Evolutionary conservation across 2,329 filamentous ascomycete species (phyloP), one percentile per base, ranked within the genome.

Genomic region (Ophiognomonia clavigignenti-juglandacearum): DNA sequence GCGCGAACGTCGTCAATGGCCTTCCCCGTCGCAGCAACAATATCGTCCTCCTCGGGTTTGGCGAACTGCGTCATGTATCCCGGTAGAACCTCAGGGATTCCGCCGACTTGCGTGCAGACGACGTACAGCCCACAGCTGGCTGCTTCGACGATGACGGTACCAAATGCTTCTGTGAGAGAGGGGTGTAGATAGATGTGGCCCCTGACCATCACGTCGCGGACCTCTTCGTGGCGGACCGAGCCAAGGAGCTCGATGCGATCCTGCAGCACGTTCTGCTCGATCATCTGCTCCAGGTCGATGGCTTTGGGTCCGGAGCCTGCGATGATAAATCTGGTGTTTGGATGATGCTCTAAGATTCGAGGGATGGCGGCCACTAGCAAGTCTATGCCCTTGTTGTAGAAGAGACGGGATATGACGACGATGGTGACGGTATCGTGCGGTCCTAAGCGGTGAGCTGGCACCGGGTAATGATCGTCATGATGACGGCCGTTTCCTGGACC

Each of bases 311-410:
- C 93, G 0, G 88, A 95, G 4, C 95, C 95, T 23, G 89, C 93
- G 56, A 98, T 96, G 60, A 98, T 88, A 67, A 98, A 98, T 48
- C 90, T 87, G 1, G 96, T 93, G 62, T 97, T 95, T 1, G 89
- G 86, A 62, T 98, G 88, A 13, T 83, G 81, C 41, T 89, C 86
- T 23, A 97, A 78, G 44, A 98, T 96, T 39, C 91, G 84, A 1
- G 93, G 93, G 45, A 98, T 95, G 4, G 90, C 89, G 10, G 92
- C 93, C 20, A 96, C 96, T n/a, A 98, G 78, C 0, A 98, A 80
- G 64, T 98, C 95, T 1, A 89, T 97, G 50, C 93, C 93, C 65
- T 98, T 98, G 69, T 98, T 98, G 68, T 97, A 97, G 68, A 97
- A 98, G 1, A 98, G 81, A 18, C 93, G 88, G 8, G 91, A 96